Conservation (phyloP, 164 flowering plant genomes). For the Cinnamomum chago region DNA sequence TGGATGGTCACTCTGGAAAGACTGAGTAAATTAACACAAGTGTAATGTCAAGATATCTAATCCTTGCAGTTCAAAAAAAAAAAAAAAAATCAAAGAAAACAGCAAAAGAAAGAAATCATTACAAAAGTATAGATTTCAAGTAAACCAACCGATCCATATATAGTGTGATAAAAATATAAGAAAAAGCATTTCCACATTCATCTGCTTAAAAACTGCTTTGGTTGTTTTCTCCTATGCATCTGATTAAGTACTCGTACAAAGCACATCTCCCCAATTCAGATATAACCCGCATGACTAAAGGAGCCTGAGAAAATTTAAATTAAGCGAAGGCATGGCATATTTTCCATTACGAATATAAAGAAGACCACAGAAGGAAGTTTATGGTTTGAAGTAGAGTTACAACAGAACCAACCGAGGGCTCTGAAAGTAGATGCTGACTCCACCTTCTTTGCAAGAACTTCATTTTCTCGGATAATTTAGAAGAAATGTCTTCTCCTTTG, state of each 20-base stretch:
- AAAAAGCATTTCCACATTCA: constrained; percentile 28
- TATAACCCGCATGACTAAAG: constrained; percentile 26
- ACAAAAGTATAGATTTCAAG: neutral
- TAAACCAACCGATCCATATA: neutral
- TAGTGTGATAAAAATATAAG: neutral
- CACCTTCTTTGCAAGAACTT: constrained; percentile 26
- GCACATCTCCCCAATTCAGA: constrained; percentile 45
- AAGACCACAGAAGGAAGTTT: neutral
- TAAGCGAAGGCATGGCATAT: neutral
- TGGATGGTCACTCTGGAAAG: constrained; percentile 28
- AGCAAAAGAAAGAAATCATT: neutral
- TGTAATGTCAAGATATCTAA: constrained; percentile 3
- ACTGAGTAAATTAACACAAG: constrained; percentile 15
- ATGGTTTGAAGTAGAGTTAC: constrained; percentile 18
- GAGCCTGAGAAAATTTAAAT: neutral
- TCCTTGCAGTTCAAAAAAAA: neutral
- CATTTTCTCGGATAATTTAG: constrained; percentile 13
- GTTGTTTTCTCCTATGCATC: constrained; percentile 72
- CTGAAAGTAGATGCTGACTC: constrained; percentile 26
- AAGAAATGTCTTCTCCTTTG: constrained; percentile 15
- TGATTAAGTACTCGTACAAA: constrained; percentile 40
- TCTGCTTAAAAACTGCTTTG: constrained; percentile 50
- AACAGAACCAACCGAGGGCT: constrained; percentile 29
- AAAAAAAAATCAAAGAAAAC: too few species aligned
- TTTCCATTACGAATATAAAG: neutral